Evolutionary conservation across 345 rosid species (phyloP).

Genomic region (Crucihimalaya himalaica): DNA sequence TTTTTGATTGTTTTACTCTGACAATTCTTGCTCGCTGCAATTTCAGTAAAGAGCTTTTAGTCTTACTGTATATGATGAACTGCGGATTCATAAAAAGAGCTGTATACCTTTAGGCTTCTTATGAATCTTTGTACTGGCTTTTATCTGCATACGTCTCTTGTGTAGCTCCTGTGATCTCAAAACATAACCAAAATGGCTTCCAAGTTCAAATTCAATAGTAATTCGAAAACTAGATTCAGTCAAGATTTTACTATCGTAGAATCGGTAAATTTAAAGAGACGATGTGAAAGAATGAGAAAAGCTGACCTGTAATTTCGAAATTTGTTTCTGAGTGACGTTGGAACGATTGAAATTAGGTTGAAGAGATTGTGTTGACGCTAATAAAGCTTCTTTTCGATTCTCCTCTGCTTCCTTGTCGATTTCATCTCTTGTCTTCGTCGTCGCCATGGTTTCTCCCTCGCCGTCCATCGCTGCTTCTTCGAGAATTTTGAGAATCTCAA

Average conservation of each 20-base stretch:
- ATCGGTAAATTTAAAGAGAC: not conserved
- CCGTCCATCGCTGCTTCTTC: constrained; percentile 18
- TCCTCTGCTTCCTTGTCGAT: constrained; percentile 49
- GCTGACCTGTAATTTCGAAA: constrained; percentile 51
- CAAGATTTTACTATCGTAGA: too few species aligned
- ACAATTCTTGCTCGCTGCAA: constrained; percentile 28
- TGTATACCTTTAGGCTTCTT: constrained; percentile 54
- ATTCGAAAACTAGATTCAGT: too few species aligned
- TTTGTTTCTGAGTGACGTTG: constrained; percentile 48
- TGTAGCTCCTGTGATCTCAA: constrained; percentile 60
- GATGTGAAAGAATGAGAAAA: constrained; percentile 4
- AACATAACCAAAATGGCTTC: not conserved
- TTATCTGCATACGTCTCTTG: constrained; percentile 65
- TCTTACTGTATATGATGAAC: not conserved
- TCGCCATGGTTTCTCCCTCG: constrained; percentile 30
- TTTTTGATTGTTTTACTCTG: constrained; percentile 12
- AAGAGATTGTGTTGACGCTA: constrained; percentile 50
- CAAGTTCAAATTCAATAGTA: too few species aligned
- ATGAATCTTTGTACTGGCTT: constrained; percentile 48
- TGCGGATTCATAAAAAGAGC: not conserved
- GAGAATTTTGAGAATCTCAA: not conserved
- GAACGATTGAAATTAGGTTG: constrained; percentile 48
- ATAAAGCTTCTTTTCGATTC: constrained; percentile 53
- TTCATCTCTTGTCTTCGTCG: constrained; percentile 27
- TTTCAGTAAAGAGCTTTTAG: not conserved